Conservation (phyloP, 2,329 filamentous ascomycete genomes). For the Nannizziopsis barbatae region DNA sequence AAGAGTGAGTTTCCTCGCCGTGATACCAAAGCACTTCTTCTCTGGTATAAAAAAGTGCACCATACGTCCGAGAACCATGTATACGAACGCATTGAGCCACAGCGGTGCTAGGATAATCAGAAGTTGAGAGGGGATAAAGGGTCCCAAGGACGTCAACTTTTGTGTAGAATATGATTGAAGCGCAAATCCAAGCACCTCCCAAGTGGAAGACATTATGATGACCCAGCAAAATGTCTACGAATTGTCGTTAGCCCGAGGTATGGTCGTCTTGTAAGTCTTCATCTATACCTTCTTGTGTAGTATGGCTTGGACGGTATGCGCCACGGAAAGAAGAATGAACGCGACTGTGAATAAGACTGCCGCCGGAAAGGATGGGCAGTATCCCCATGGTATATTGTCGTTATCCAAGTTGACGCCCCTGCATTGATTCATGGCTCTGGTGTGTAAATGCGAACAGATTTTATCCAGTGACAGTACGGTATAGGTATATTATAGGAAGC, state of each 20-base stretch:
- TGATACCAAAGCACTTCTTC: constrained; percentile 29
- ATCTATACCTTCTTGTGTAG: constrained; percentile 14
- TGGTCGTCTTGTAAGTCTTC: neutral
- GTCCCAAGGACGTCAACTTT: constrained; percentile 9
- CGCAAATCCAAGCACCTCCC: constrained; percentile 15
- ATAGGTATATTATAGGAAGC: too few species aligned
- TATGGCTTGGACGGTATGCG: constrained; percentile 13
- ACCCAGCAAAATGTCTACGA: constrained; percentile 17
- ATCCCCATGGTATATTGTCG: constrained; percentile 13
- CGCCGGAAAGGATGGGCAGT: constrained; percentile 14
- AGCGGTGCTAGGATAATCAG: constrained; percentile 16
- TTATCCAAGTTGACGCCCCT: constrained; percentile 9
- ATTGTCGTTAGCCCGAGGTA: neutral
- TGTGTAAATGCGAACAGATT: too few species aligned
- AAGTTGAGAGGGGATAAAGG: constrained; percentile 14
- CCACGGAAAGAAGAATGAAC: constrained; percentile 9
- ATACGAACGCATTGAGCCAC: constrained; percentile 38
- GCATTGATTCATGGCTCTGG: constrained; percentile 6
- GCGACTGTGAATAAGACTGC: constrained; percentile 13
- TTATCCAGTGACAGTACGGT: too few species aligned
- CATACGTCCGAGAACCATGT: constrained; percentile 40
- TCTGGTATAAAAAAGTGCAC: constrained; percentile 36
- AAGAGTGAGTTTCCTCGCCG: constrained; percentile 28
- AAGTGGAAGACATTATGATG: constrained; percentile 12
- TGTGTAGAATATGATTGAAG: constrained; percentile 12